These are phyloP conservation scores for Aspergillus avenaceus DNA, from an alignment of 495 filamentous ascomycete species.

Conservation along the genomic window DNA sequence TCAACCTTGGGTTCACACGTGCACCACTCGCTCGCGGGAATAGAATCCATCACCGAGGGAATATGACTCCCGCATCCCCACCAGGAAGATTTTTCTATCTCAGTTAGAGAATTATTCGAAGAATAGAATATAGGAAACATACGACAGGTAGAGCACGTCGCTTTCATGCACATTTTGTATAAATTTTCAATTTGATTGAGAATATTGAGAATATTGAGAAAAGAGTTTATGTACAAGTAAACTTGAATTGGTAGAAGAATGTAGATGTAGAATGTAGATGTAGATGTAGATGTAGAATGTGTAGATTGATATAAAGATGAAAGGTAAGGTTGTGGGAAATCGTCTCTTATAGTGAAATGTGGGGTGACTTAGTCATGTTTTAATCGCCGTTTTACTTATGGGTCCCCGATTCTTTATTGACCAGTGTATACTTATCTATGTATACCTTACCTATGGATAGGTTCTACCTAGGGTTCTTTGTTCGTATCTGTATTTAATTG, in stretches of 20 bases:
- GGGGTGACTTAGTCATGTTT: too few relatives aligned
- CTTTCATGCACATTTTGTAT: slow-evolving; percentile 46
- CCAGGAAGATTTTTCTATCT: slow-evolving; percentile 63
- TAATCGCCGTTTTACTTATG: too few relatives aligned
- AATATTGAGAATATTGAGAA: too few relatives aligned
- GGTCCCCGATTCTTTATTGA: too few relatives aligned
- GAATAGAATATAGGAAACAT: slow-evolving; percentile 13
- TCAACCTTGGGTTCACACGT: slow-evolving; percentile 59
- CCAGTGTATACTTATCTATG: too few relatives aligned
- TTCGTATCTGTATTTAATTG: too few relatives aligned
- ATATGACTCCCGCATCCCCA: slow-evolving; percentile 69
- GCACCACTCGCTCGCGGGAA: slow-evolving; percentile 59
- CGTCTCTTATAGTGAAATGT: too few relatives aligned
- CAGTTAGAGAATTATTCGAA: neutral
- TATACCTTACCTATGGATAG: too few relatives aligned
- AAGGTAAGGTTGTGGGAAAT: neutral
- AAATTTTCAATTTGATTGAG: neutral
- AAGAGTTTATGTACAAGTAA: too few relatives aligned
- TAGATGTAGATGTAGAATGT: neutral
- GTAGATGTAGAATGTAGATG: neutral
- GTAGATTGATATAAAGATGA: neutral
- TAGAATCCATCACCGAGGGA: slow-evolving; percentile 58
- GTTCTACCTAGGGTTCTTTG: too few relatives aligned
- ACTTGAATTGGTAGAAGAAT: too few relatives aligned
- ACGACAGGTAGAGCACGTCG: slow-evolving; percentile 49